These are phyloP conservation scores for Mortierella sp. DNA, from an alignment of 371 early-diverging fungal genomes.

Conservation along the genomic window DNA sequence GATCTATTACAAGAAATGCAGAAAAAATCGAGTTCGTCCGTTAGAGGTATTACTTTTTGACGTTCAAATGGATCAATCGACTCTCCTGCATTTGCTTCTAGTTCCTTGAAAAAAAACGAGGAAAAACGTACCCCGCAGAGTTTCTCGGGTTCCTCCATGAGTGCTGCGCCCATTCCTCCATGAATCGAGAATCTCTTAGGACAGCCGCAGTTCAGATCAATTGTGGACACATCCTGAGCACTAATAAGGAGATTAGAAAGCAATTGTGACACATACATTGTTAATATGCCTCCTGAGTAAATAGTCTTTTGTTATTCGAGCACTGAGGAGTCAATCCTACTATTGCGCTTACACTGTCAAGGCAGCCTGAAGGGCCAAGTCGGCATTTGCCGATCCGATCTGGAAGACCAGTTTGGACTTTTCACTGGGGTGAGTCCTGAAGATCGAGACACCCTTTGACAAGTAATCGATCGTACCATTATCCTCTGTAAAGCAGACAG, in stretches of 20 bases:
- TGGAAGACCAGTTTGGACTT: slow-evolving; percentile 80
- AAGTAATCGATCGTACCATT: slow-evolving; percentile 80
- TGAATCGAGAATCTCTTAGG: slow-evolving; percentile 95
- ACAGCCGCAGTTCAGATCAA: slow-evolving; percentile 98
- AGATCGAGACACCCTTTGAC: slow-evolving; percentile 67
- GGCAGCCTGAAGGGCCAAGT: slow-evolving; percentile 91
- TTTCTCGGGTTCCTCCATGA: slow-evolving; percentile 87
- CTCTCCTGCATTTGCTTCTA: no score
- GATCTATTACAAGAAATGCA: slow-evolving; percentile 64
- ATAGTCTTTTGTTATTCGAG: no score
- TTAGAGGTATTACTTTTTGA: not conserved
- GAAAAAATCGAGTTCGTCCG: no score
- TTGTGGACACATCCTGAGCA: slow-evolving; percentile 86
- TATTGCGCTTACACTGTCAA: slow-evolving; percentile 74
- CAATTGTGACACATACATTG: not conserved
- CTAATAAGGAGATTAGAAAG: slow-evolving; percentile 52
- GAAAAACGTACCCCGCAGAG: slow-evolving; percentile 68
- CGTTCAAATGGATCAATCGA: no score
- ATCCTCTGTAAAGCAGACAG: slow-evolving; percentile 55
- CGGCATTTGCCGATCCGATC: slow-evolving; percentile 88
- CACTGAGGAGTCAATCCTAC: no score
- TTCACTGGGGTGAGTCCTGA: slow-evolving; percentile 77
- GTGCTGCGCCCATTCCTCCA: slow-evolving; percentile 96
- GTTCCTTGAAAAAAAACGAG: not conserved
- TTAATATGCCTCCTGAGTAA: no score